A percentile compares a stretch with the other conserved stretches of the same genome.
Evolutionary conservation across 2,329 filamentous ascomycete genomes (phyloP).

Genomic region (Helminthosporium solani): DNA sequence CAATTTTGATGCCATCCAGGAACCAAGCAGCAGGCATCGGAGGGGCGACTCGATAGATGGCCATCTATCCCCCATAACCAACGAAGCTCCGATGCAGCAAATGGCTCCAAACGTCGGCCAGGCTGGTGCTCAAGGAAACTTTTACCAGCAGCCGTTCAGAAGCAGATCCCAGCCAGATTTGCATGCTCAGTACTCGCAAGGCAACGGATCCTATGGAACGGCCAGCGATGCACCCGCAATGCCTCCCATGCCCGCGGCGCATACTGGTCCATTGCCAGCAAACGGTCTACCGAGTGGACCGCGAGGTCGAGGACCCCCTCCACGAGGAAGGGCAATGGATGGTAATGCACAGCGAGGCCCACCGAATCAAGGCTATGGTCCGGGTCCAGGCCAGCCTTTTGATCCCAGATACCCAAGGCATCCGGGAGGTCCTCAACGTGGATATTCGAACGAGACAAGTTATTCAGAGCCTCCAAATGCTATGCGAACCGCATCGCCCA

Average conservation of each 20-base stretch:
- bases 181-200: conserved; percentile 32
- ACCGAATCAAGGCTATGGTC: conserved; percentile 18
- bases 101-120: conserved; percentile 12
- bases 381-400: conserved; percentile 20
- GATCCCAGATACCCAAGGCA: conserved; percentile 32
- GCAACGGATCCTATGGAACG: conserved; percentile 65
- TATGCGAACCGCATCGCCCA: conserved; percentile 32
- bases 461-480: conserved; percentile 41
- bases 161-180: conserved; percentile 69
- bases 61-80: conserved; percentile 27
- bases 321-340: conserved; percentile 24
- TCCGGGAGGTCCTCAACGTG: conserved; percentile 34
- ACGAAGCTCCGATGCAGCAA: conserved; percentile 11
- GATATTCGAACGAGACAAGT: conserved; percentile 36
- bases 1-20: conserved; percentile 60
- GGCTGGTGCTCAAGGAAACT: conserved; percentile 14
- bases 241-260: conserved; percentile 51
- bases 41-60: conserved; percentile 41
- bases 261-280: conserved; percentile 35
- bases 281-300: conserved; percentile 27
- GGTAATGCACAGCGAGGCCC: conserved; percentile 11
- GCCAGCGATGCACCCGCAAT: conserved; percentile 58
- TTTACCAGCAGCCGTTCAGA: conserved; percentile 50
- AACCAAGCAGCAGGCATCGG: conserved; percentile 32
- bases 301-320: conserved; percentile 30